phyloP scores from a whole-genome alignment of 2,329 filamentous ascomycete species.

The Pseudocercospora crystallina region DNA sequence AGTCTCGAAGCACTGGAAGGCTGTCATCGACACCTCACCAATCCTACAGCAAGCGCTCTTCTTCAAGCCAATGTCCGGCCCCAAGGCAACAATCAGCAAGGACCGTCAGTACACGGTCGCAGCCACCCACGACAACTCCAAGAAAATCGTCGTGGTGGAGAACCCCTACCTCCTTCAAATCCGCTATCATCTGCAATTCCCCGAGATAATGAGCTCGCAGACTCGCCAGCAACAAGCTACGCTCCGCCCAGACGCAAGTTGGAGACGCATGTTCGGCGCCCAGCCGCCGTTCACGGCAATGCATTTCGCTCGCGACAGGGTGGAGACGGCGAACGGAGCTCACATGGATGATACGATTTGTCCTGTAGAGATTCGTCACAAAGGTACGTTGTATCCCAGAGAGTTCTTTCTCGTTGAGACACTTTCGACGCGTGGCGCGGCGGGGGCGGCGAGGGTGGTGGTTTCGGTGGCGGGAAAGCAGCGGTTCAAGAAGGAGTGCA shows the following conservation, averaged over 20 bases:
- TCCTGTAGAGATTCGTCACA: too few species aligned
- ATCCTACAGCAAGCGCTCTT: conserved; percentile 17
- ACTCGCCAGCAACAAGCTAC: background rate
- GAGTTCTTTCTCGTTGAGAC: too few species aligned
- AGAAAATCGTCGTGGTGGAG: background rate
- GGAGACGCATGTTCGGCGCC: conserved; percentile 8
- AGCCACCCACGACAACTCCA: background rate
- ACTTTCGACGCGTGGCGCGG: too few species aligned
- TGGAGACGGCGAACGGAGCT: too few species aligned
- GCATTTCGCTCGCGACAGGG: too few species aligned
- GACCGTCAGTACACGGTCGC: background rate
- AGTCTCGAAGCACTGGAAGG: conserved; percentile 8
- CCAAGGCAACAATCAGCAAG: background rate
- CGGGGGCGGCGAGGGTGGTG: too few species aligned
- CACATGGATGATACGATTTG: too few species aligned
- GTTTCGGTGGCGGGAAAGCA: too few species aligned
- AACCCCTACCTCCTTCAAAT: background rate
- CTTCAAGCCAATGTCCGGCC: conserved; percentile 4
- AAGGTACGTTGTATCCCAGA: too few species aligned
- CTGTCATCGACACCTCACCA: conserved; percentile 2
- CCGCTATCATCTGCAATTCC: too few species aligned
- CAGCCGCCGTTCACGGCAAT: background rate
- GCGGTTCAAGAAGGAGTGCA: too few species aligned
- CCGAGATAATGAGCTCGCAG: too few species aligned
- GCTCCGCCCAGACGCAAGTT: conserved; percentile 3